These are phyloP conservation scores for Blastomyces silverae DNA, from an alignment of 2,329 filamentous ascomycete species.

Conservation along the genomic window DNA sequence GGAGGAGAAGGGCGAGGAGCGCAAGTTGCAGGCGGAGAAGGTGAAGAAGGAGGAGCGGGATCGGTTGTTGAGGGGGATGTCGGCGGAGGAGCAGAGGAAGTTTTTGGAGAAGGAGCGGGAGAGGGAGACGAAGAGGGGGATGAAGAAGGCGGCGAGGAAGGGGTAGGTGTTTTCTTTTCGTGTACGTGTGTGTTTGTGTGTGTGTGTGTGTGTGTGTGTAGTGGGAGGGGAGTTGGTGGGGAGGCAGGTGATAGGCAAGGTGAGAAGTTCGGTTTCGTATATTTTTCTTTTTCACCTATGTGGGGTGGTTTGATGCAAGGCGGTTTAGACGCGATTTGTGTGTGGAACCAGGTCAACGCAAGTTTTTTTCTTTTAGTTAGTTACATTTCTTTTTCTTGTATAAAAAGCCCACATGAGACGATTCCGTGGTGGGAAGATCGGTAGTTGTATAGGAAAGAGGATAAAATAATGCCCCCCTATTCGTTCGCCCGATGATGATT, in stretches of 20 bases:
- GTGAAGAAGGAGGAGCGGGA: slow-evolving; percentile 87
- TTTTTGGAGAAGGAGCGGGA: slow-evolving; percentile 74
- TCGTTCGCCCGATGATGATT: no score
- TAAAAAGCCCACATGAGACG: background rate
- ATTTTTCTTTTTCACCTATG: background rate
- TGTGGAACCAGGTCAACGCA: no score
- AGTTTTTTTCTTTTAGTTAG: background rate
- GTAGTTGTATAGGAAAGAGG: background rate
- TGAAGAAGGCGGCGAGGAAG: slow-evolving; percentile 57
- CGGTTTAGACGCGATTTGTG: background rate
- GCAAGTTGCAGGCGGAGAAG: slow-evolving; percentile 48
- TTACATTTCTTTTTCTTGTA: background rate
- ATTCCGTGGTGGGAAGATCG: background rate
- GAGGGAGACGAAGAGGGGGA: slow-evolving; percentile 58
- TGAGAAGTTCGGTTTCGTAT: no score
- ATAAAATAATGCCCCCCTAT: background rate
- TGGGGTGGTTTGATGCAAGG: background rate
- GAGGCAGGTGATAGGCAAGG: no score
- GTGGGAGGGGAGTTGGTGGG: background rate
- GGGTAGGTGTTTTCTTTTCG: slow-evolving; percentile 28
- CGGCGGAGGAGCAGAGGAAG: slow-evolving; percentile 79
- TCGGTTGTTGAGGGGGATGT: slow-evolving; percentile 66
- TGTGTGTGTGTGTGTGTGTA: no score
- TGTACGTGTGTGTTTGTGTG: no score
- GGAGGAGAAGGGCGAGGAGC: slow-evolving; percentile 59